Percentiles rank a stretch among this genome's conserved stretches.
Conservation (phyloP, 345 rosid genomes). For the Microthlaspi erraticum region DNA sequence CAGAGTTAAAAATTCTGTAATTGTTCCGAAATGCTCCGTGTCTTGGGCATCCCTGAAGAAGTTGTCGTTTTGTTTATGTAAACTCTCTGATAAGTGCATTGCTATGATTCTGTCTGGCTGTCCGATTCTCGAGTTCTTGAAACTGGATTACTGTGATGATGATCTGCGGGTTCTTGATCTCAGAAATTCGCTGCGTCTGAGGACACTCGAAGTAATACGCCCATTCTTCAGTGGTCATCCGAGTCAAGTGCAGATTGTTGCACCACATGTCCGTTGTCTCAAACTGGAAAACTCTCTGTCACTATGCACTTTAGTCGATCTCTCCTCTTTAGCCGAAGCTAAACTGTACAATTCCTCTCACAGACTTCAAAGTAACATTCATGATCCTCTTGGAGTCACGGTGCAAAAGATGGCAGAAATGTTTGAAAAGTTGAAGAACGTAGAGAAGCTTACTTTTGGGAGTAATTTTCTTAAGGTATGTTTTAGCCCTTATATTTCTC, state of each 20-base stretch:
- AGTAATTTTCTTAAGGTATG: conserved; percentile 1
- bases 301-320: conserved; percentile 11
- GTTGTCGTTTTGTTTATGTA: too few relatives aligned
- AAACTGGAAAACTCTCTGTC: background rate
- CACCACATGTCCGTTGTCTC: conserved; percentile 20
- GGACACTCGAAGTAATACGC: too few relatives aligned
- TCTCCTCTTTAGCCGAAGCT: conserved; percentile 26
- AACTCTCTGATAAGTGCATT: too few relatives aligned
- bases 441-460: conserved; percentile 17
- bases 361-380: background rate
- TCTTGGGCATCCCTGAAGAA: too few relatives aligned
- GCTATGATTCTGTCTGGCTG: too few relatives aligned
- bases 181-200: too few relatives aligned
- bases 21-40: too few relatives aligned
- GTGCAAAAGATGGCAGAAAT: background rate
- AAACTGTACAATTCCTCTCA: background rate
- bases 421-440: conserved; percentile 1
- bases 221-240: too few relatives aligned
- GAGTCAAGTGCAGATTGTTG: conserved; percentile 11
- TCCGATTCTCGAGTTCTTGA: too few relatives aligned
- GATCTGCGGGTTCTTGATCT: too few relatives aligned
- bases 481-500: background rate
- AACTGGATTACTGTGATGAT: too few relatives aligned
- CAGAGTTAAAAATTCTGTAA: too few relatives aligned
- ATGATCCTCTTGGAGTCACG: background rate